Base-by-base conservation (phyloP, 2,329 filamentous ascomycete species). In the Malbranchea zuffiana region DNA sequence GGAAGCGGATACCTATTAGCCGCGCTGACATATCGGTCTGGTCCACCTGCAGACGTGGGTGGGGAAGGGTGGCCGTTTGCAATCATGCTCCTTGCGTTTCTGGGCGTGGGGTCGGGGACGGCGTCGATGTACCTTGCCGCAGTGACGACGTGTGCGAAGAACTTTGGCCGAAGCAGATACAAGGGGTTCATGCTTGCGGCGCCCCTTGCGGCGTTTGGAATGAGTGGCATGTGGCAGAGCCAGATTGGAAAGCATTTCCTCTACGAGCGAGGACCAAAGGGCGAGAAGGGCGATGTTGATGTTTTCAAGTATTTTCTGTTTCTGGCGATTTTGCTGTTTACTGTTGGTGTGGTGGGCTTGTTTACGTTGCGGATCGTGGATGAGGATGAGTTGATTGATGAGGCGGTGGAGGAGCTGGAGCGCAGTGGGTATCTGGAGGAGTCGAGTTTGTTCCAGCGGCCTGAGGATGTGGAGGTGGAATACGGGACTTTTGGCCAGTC, bases 71-170 rank as follows among this genome's bases (percentile, higher is more conserved):
- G 77, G 72, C 80, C 85, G 0, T 86, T 92, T 49, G 73, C 72
- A 47, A 67, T 82, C 48, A 94, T 98, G 88, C 66, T 95, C 4
- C 55, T 84, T 37, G 80, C 86, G 1, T 98, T 96, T 57, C 69
- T 87, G 31, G 72, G 74, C 35, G 77, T 98, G 40, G 90, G 90
- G 1, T 72, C 80, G 44, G 88, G 77, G 4, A 95, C 88, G 0
- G 83, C 82, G 46, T 76, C 75, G 57, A 86, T 96, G 76, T 98
- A 96, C 59, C 69, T 96, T 39, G 74, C 79, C 34, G 80, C 85
- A 2, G 80, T 98, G n/a, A 88, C 88, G 5, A 93, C 88, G 0
- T 94, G 86, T 54, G 90, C 90, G 23, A 98, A 98, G 75, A 98
- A 96, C 63, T 98, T 96, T 62, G 87, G 87, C 32, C 78, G 81